A percentile compares a stretch with the other conserved stretches of the same genome.
Evolutionary conservation across 371 early-diverging fungal species (phyloP).

Genomic region (Apophysomyces elegans): DNA sequence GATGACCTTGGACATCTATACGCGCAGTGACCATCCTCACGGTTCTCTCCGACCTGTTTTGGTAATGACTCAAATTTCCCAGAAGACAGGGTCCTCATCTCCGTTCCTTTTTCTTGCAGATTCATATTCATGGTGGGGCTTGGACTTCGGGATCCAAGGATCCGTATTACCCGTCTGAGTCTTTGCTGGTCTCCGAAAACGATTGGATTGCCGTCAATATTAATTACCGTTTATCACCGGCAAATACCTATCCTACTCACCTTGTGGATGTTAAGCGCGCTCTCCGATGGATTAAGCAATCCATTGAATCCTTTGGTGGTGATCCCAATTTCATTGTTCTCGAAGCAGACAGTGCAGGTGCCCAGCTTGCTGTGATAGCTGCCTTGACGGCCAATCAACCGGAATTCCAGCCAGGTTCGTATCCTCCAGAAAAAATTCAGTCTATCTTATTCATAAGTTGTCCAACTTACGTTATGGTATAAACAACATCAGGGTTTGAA

Average conservation of each 20-base stretch:
- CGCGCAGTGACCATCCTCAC: slow-evolving; percentile 24
- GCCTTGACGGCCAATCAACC: slow-evolving; percentile 68
- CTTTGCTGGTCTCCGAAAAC: slow-evolving; percentile 36
- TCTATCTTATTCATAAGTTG: not conserved
- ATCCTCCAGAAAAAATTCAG: not conserved
- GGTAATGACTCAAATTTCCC: slow-evolving; percentile 20
- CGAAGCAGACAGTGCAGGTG: slow-evolving; percentile 70
- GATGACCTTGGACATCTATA: slow-evolving; percentile 53
- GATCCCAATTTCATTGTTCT: slow-evolving; percentile 21
- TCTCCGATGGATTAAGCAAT: slow-evolving; percentile 36
- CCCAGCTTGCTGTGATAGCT: slow-evolving; percentile 66
- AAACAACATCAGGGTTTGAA: slow-evolving; percentile 60
- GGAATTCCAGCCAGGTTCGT: slow-evolving; percentile 58
- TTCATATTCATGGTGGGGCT: slow-evolving; percentile 70
- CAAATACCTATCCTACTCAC: slow-evolving; percentile 56
- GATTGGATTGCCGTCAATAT: slow-evolving; percentile 56
- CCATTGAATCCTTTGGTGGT: slow-evolving; percentile 37
- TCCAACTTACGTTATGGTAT: not conserved
- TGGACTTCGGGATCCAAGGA: slow-evolving; percentile 63
- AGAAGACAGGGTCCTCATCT: too few species aligned
- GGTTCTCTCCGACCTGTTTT: slow-evolving; percentile 49
- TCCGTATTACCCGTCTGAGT: slow-evolving; percentile 44
- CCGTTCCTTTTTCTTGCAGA: slow-evolving; percentile 5
- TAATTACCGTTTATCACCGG: slow-evolving; percentile 56
- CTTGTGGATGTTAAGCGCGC: slow-evolving; percentile 64